These are phyloP conservation scores for Cladosporium halotolerans DNA, from an alignment of 2,329 filamentous ascomycete species.

Conservation along the genomic window DNA sequence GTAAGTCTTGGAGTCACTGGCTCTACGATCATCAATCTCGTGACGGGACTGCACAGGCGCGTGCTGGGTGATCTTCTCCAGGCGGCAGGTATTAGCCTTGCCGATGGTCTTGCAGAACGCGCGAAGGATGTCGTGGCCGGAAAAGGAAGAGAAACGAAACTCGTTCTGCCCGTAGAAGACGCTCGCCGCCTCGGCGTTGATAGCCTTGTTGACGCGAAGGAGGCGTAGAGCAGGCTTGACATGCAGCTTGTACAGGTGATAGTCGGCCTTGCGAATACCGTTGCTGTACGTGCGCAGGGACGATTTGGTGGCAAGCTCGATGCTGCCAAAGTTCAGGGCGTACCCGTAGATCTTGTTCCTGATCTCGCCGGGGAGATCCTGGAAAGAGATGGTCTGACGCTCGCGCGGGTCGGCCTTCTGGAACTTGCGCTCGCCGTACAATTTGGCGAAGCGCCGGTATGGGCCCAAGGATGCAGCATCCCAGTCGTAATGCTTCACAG, in stretches of 20 bases:
- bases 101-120: conserved; percentile 12
- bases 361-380: conserved; percentile 10
- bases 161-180: conserved; percentile 42
- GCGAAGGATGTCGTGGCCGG: conserved; percentile 10
- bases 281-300: not conserved
- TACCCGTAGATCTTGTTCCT: conserved; percentile 8
- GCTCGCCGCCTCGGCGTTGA: conserved; percentile 34
- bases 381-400: conserved; percentile 1
- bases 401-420: not conserved
- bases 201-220: conserved; percentile 18
- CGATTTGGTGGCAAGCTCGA: not conserved
- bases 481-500: not conserved
- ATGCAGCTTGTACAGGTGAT: not conserved
- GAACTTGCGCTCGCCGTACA: conserved; percentile 6
- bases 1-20: not conserved
- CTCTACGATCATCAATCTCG: not conserved
- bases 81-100: not conserved
- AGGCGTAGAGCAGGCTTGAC: conserved; percentile 1
- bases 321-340: not conserved
- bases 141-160: conserved; percentile 29
- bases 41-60: not conserved
- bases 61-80: conserved; percentile 10
- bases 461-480: not conserved
- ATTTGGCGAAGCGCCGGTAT: not conserved
- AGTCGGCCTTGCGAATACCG: not conserved